A percentile compares a stretch with the other conserved stretches of the same genome.
These are phyloP conservation scores for Phylloporus sp. DNA, from an alignment of 768 basidiomycete genomes.

Conservation along the genomic window DNA sequence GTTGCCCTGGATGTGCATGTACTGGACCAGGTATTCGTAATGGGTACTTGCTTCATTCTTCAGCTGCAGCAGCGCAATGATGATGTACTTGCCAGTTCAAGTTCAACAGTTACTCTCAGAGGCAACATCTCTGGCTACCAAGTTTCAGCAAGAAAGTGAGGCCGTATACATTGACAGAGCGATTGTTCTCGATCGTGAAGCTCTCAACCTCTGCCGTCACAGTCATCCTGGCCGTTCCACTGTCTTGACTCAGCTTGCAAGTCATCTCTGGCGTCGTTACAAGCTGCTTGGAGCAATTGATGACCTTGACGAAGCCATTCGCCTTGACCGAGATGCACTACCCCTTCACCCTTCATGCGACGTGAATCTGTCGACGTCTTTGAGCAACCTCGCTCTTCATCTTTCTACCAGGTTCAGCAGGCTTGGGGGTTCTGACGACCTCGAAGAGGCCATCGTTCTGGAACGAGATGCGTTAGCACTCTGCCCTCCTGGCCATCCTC, in stretches of 20 bases:
- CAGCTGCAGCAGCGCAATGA: background rate
- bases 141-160: background rate
- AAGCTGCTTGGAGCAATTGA: background rate
- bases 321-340: background rate
- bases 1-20: background rate
- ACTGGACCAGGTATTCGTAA: no score
- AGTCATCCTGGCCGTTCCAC: background rate
- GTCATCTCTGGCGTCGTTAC: background rate
- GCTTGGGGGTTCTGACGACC: background rate
- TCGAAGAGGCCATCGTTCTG: background rate
- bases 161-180: background rate
- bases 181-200: background rate
- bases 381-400: background rate
- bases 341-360: background rate
- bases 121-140: background rate
- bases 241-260: background rate
- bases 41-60: background rate
- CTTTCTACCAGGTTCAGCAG: background rate
- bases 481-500: background rate
- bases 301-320: background rate
- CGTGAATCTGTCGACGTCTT: background rate
- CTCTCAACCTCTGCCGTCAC: background rate
- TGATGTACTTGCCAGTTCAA: background rate
- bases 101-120: background rate
- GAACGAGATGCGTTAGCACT: background rate